phyloP scores from a whole-genome alignment of 108 stramenopile genomes.

The Fragilaria crotonensis region DNA sequence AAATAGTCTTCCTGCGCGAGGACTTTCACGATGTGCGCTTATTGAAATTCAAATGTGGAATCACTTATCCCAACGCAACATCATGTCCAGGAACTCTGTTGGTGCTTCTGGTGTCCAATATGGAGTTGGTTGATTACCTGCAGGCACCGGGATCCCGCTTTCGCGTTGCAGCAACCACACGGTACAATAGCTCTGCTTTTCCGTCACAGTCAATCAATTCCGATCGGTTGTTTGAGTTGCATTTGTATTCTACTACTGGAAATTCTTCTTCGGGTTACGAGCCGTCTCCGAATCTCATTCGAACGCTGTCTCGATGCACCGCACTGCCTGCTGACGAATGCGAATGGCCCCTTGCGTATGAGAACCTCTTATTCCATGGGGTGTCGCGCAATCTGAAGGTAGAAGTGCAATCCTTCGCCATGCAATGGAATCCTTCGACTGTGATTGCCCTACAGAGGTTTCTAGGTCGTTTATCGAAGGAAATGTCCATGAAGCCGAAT shows the following conservation, averaged over 20 bases:
- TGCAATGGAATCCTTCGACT: slow-evolving; percentile 79
- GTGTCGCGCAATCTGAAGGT: slow-evolving; percentile 2
- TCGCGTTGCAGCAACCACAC: slow-evolving; percentile 33
- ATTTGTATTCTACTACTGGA: background rate
- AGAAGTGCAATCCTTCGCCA: slow-evolving; percentile 8
- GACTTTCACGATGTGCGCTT: slow-evolving; percentile 2
- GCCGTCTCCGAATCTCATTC: background rate
- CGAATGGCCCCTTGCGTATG: background rate
- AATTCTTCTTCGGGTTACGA: background rate
- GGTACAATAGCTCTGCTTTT: background rate
- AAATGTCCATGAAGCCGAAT: no score
- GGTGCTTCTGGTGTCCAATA: slow-evolving; percentile 2
- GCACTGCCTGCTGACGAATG: background rate
- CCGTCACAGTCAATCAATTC: background rate
- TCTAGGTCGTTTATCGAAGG: slow-evolving; percentile 52
- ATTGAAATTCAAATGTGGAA: no score
- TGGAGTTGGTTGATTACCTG: slow-evolving; percentile 54
- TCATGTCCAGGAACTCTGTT: no score
- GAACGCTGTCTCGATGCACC: background rate
- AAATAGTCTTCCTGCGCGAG: slow-evolving; percentile 17
- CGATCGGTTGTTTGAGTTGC: background rate
- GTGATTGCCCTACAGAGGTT: slow-evolving; percentile 69
- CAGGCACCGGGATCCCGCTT: slow-evolving; percentile 48
- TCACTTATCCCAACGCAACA: no score
- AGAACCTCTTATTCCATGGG: background rate